Evolutionary conservation across 2,329 filamentous ascomycete genomes (phyloP), one percentile per base, ranked within the genome.

Genomic region (Penicillium expansum): DNA sequence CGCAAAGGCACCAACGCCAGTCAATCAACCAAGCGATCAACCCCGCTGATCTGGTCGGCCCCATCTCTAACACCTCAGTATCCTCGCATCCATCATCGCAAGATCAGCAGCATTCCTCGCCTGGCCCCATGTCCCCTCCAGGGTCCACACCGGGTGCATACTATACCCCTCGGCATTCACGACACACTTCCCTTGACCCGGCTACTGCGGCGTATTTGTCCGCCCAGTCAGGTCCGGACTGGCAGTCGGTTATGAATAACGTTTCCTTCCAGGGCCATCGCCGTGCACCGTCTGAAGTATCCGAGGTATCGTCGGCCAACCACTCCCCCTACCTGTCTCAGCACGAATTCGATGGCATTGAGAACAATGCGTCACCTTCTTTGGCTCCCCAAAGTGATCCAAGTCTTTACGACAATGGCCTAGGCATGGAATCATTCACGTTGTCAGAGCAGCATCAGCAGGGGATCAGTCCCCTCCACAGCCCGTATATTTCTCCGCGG

Each of bases 221-320:
- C 60, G 75, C 75, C 16, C 76, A 78, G 52, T 72, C 77, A 44
- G 76, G 78, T 48, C 76, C 77, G 44, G 85, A 88, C 60, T 88
- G 86, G 85, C 74, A 76, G 56, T 78, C 79, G 33, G 76, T 82
- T 69, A 73, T 80, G 59, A 79, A 78, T 69, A 82, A 82, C 64
- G 76, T 78, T 37, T 77, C 80, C 58, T 97, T 96, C 69, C 88
- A 90, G 63, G 81, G 84, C n/a, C 93, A 97, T 71, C 84, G 92
- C 65, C 86, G 92, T 68, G 87, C 85, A 37, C 90, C 91, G 1
- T 97, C 92, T n/a, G 93, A 97, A 66, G 91, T 88, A 68, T 96
- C 92, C 3, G 93, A 97, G 64, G 87, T 96, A 6, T 96, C 85
- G 2, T 96, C 91, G 18, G 90, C 87, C 16, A 87, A 90, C 22